Conservation (phyloP, 2,329 filamentous ascomycete genomes). For the Alternaria solani region DNA sequence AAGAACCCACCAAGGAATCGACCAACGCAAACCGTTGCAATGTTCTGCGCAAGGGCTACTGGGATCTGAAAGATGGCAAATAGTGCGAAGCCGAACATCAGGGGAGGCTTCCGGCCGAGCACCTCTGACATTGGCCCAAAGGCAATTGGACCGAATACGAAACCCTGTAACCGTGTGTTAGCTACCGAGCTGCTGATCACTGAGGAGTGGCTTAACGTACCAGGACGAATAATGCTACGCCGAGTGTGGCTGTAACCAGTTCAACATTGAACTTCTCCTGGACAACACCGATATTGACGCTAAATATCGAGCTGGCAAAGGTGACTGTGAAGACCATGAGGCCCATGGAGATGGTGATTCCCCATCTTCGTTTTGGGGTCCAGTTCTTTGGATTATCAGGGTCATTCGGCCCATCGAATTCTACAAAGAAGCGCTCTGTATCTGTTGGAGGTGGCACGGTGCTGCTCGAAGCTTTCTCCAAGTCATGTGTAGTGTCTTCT, state of each 20-base stretch:
- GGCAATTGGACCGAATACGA: conserved; percentile 56
- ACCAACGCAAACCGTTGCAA: conserved; percentile 61
- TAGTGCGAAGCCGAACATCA: conserved; percentile 44
- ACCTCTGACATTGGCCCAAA: conserved; percentile 63
- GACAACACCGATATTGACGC: conserved; percentile 65
- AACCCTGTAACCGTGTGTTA: conserved; percentile 50
- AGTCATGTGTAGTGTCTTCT: conserved; percentile 12
- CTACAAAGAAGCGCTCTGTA: conserved; percentile 61
- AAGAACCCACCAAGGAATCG: conserved; percentile 63
- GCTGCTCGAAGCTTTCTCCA: conserved; percentile 14
- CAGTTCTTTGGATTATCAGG: conserved; percentile 76
- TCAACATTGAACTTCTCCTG: conserved; percentile 58
- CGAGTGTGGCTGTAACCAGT: conserved; percentile 57
- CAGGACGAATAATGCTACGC: conserved; percentile 58
- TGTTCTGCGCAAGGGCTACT: conserved; percentile 55
- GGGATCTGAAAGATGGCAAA: conserved; percentile 53
- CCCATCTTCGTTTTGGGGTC: conserved; percentile 71
- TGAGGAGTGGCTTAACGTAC: conserved; percentile 22
- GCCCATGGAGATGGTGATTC: conserved; percentile 71
- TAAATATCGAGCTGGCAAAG: conserved; percentile 65
- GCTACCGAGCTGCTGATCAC: not conserved
- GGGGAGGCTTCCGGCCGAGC: conserved; percentile 52
- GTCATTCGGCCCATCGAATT: conserved; percentile 77
- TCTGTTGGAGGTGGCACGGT: not conserved
- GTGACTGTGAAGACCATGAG: conserved; percentile 51